Evolutionary conservation across 768 basidiomycete species (phyloP), one percentile per base, ranked within the genome.

Genomic region (Leccinellum rugosiceps): DNA sequence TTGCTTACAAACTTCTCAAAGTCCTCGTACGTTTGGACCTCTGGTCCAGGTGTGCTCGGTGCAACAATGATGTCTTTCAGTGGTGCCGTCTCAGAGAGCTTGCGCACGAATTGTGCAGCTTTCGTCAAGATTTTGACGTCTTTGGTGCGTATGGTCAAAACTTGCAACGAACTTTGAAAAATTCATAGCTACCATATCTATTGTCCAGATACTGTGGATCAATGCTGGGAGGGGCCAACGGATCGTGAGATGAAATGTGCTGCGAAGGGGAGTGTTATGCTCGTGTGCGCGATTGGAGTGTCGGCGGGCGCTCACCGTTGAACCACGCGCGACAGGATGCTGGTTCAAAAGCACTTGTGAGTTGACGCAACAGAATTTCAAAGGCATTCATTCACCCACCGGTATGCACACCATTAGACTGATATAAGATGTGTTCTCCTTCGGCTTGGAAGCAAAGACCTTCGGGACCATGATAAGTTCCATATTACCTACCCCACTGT

Each of bases 321-420:
- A 65, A 45, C 63, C 60, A 11, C 63, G 63, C 15, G 63, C 56
- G 45, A 64, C 54, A 4, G 63, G 60, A 53, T 64, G 63, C 63
- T 64, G 17, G 19, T 41, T 1, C 30, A 2, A 41, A 31, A n/a
- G 25, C 4, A 47, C 3, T 14, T 6, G 4, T 13, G 9, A 41
- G 28, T 53, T 28, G 19, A 35, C 46, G 7, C 10, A 10, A 3
- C 1, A 31, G 4, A 25, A 50, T 45, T 17, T 13, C 0, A 23
- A 28, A 1, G 26, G 14, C 1, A 30, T 26, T 5, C 38, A 28
- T 41, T 53, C 10, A 56, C 64, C 8, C 45, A 64, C 63, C 8
- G 60, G 53, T 7, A 65, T 2, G 15, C 23, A 53, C n/a, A 56
- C 52, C 34, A 58, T 0, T 17, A 64, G 13, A 31, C 35, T 63